Base-by-base conservation (phyloP, 2,329 filamentous ascomycete genomes). In the Fusarium proliferatum region DNA sequence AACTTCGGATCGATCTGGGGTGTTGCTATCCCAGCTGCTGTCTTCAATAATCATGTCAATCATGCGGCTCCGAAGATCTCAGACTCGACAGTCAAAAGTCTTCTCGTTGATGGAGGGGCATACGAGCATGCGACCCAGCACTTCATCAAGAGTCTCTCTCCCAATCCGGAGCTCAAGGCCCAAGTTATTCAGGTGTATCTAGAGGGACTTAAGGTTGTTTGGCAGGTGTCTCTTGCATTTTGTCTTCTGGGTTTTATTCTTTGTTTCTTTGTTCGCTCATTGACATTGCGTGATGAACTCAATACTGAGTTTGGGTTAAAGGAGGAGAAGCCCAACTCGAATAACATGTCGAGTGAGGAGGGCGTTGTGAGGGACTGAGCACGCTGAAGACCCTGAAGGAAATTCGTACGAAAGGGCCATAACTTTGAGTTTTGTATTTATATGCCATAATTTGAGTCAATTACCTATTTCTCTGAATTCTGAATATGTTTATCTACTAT, bases 1-100 rank as follows among this genome's bases (percentile, higher is more conserved):
- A 83, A 78, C 60, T 84, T 88, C 38, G 87, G 87, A 6, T 75
- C 80, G n/a, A 82, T 85, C 6, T 84, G 87, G 77, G 87, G 85
- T 13, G 81, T 85, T 3, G 80, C 85, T 0, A 82, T 88, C 30
- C 82, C 84, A 1, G 81, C 80, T 3, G 79, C 82, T 8, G 79
- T 86, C 36, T 87, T 77, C 62, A 78, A 77, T 39, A 71, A 61
- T 4, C 64, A 62, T n/a, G 62, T 73, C 21, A 61, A 76, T 19
- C 17, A 61, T 5, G 61, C 60, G 13, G 46, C 63, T 6, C 16
- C 55, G 16, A 9, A 10, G 36, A 70, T 76, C 10, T 62, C 70
- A 8, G 62, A 74, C 42, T 62, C 41, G 2, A 30, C 38, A 7
- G 46, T 71, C 15, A 58, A 65, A 6, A 64, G 43, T 3, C 36